Conservation (phyloP, 75 land plant species). For the Adiantum capillusveneris region DNA sequence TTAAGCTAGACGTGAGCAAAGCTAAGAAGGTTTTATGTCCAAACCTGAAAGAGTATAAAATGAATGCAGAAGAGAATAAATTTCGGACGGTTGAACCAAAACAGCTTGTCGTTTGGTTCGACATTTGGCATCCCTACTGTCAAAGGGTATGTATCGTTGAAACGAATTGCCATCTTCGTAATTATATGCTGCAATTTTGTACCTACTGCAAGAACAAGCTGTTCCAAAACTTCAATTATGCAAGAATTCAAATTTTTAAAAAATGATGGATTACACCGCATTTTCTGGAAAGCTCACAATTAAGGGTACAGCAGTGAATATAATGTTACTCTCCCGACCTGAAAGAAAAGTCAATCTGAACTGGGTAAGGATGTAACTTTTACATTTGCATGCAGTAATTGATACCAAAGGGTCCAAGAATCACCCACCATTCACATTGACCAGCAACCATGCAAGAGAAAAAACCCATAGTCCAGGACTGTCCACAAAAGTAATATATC, state of each 20-base stretch:
- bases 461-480: conserved; percentile 45
- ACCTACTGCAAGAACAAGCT: conserved; percentile 45
- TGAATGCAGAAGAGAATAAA: conserved; percentile 42
- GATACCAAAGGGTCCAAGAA: too few relatives aligned
- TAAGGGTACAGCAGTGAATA: conserved; percentile 55
- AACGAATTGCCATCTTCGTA: conserved; percentile 39
- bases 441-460: conserved; percentile 37
- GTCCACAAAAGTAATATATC: too few relatives aligned
- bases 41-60: conserved; percentile 51
- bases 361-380: too few relatives aligned
- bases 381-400: too few relatives aligned
- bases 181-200: conserved; percentile 52
- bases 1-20: not conserved
- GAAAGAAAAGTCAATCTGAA: conserved; percentile 21
- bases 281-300: conserved; percentile 43
- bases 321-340: conserved; percentile 33
- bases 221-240: too few relatives aligned
- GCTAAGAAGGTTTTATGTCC: not conserved
- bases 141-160: conserved; percentile 9
- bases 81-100: conserved; percentile 49
- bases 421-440: conserved; percentile 42
- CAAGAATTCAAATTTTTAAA: too few relatives aligned
- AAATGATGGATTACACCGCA: too few relatives aligned
- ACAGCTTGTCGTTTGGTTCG: conserved; percentile 40
- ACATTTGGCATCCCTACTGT: conserved; percentile 32